phyloP scores from a whole-genome alignment of 192 early-diverging fungal genomes.

The Thamnidium elegans region DNA sequence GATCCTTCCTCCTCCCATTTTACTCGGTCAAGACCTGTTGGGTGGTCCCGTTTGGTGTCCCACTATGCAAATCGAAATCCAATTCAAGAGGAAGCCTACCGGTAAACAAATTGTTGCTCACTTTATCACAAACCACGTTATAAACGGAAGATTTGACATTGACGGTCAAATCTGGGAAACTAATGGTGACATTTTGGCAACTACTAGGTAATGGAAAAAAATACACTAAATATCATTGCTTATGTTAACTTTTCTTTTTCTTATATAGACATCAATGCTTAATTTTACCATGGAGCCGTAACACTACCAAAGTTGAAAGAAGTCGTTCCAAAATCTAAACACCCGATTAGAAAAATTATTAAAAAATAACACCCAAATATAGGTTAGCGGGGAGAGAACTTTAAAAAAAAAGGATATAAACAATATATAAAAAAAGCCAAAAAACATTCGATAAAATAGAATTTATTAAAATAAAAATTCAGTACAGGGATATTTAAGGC shows the following conservation, averaged over 20 bases:
- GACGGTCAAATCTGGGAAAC: constrained; percentile 34
- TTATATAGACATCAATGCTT: constrained; percentile 11
- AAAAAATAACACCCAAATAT: no score
- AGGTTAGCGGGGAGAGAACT: no score
- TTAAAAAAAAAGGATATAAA: no score
- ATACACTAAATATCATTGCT: not conserved
- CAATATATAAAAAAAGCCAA: no score
- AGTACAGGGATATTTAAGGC: no score
- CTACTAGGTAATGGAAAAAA: constrained; percentile 29
- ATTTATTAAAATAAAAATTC: no score
- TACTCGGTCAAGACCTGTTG: constrained; percentile 5
- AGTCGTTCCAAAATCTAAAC: no score
- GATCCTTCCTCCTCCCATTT: constrained; percentile 22
- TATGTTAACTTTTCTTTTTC: no score
- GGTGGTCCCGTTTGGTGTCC: constrained; percentile 25
- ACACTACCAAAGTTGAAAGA: not conserved
- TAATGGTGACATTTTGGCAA: constrained; percentile 28
- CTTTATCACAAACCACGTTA: constrained; percentile 28
- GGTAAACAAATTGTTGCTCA: constrained; percentile 22
- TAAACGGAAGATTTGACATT: constrained; percentile 33
- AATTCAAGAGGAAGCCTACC: constrained; percentile 25
- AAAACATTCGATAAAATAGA: no score
- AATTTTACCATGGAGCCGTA: constrained; percentile 14
- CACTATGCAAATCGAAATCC: constrained; percentile 38
- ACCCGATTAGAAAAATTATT: no score